These are phyloP conservation scores for Oryza rufipogon DNA, from an alignment of 176 grass and related monocot genomes.

Conservation along the genomic window DNA sequence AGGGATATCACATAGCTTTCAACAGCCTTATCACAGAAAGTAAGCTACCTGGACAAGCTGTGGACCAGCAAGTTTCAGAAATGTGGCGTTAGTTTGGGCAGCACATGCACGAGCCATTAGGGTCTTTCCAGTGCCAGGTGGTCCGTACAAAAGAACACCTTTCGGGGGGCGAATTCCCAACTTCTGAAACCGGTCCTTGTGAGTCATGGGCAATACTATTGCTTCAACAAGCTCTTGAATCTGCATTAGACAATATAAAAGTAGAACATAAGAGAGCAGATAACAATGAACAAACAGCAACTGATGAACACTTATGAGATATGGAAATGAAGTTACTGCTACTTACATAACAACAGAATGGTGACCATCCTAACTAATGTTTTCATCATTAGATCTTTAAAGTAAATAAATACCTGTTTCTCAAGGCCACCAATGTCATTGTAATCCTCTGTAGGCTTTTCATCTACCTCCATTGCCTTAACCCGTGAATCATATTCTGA, in stretches of 20 bases:
- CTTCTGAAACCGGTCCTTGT: constrained; percentile 80
- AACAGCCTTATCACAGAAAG: constrained; percentile 22
- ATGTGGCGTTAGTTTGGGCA: constrained; percentile 81
- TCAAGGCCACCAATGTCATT: constrained; percentile 96
- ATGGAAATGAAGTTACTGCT: background rate
- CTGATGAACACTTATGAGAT: background rate
- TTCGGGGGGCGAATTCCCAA: constrained; percentile 79
- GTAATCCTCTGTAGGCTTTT: constrained; percentile 94
- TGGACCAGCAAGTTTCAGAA: constrained; percentile 77
- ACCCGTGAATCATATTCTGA: constrained; percentile 88
- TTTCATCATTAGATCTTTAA: background rate
- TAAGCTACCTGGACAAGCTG: constrained; percentile 76
- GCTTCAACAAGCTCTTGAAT: constrained; percentile 82
- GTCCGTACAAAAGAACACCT: constrained; percentile 83
- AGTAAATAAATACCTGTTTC: constrained; percentile 65
- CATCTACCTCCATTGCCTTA: constrained; percentile 93
- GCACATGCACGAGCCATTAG: constrained; percentile 84
- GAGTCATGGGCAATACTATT: constrained; percentile 75
- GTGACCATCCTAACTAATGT: background rate
- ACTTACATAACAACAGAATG: background rate
- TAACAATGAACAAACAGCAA: background rate
- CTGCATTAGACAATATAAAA: constrained; percentile 44
- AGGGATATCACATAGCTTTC: constrained; percentile 24
- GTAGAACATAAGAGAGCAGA: constrained; percentile 11
- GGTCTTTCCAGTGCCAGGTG: constrained; percentile 76